Percentiles rank a stretch among this genome's conserved stretches.
These are phyloP conservation scores for Thalassiosira profunda DNA, from an alignment of 108 stramenopile genomes.

Conservation along the genomic window DNA sequence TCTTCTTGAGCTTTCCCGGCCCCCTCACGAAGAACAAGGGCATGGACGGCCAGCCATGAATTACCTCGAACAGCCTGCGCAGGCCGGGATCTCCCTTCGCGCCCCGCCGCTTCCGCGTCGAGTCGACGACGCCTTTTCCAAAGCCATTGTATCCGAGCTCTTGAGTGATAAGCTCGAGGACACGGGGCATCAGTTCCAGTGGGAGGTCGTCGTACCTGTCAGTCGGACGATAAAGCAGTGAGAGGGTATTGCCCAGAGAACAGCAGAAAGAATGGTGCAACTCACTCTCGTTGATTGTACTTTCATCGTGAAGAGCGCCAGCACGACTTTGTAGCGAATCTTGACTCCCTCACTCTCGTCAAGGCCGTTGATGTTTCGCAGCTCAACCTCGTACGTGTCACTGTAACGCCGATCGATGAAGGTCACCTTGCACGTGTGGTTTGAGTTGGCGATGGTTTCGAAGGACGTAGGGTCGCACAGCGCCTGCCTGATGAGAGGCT, in stretches of 20 bases:
- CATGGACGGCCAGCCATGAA: neutral
- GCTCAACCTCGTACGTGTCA: neutral
- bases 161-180: neutral
- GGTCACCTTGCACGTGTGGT: neutral
- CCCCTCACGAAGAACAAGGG: neutral
- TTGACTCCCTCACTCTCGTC: neutral
- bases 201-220: neutral
- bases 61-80: neutral
- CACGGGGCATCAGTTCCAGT: conserved; percentile 1
- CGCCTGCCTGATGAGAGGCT: neutral
- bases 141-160: neutral
- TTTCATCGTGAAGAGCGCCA: neutral
- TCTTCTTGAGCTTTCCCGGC: conserved; percentile 2
- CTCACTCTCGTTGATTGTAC: neutral
- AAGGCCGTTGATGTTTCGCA: neutral
- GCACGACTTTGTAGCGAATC: conserved; percentile 1
- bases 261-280: no score
- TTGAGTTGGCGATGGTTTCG: neutral
- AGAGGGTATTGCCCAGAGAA: no score
- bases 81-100: neutral
- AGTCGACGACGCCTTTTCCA: neutral
- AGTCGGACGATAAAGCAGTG: no score
- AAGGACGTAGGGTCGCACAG: neutral
- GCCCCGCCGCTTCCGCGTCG: neutral
- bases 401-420: neutral